Evolutionary conservation across 768 basidiomycete species (phyloP).

Genomic region (Russula ochroleuca): DNA sequence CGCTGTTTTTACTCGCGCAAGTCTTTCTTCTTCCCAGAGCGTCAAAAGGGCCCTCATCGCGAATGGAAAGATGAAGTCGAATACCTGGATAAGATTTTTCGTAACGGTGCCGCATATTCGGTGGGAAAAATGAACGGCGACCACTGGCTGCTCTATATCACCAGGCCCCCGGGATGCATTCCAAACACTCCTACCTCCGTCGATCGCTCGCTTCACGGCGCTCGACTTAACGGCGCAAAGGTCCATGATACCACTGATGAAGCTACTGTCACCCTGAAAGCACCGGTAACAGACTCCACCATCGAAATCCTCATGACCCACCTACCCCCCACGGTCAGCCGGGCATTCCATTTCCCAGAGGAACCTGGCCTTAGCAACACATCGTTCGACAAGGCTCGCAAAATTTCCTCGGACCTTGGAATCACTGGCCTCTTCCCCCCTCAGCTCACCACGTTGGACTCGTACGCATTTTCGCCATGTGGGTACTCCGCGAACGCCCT

Average conservation of each 20-base stretch:
- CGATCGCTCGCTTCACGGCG: slow-evolving; percentile 26
- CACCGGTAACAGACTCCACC: slow-evolving; percentile 68
- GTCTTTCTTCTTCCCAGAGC: slow-evolving; percentile 98
- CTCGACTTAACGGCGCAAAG: slow-evolving; percentile 12
- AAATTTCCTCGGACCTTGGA: slow-evolving; percentile 66
- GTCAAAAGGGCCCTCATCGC: slow-evolving; percentile 85
- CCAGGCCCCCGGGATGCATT: slow-evolving; percentile 48
- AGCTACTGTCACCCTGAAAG: slow-evolving; percentile 8
- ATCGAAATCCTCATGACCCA: slow-evolving; percentile 98
- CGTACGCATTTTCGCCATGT: slow-evolving; percentile 91
- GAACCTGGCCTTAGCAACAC: slow-evolving; percentile 28
- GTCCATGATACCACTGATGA: slow-evolving; percentile 26
- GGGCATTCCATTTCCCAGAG: slow-evolving; percentile 61
- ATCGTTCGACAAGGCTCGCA: slow-evolving; percentile 52
- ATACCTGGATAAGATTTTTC: slow-evolving; percentile 87
- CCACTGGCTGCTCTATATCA: slow-evolving; percentile 97
- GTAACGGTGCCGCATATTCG: slow-evolving; percentile 87
- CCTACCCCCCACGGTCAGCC: slow-evolving; percentile 68
- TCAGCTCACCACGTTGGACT: slow-evolving; percentile 78
- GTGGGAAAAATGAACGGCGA: slow-evolving; percentile 98
- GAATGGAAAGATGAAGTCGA: slow-evolving; percentile 93
- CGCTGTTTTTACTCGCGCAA: slow-evolving; percentile 98
- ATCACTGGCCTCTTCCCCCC: slow-evolving; percentile 79
- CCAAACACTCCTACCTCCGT: slow-evolving; percentile 17
- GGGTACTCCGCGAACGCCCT: slow-evolving; percentile 96